Conservation (phyloP, 345 rosid genomes). For the Nephelium lappaceum region DNA sequence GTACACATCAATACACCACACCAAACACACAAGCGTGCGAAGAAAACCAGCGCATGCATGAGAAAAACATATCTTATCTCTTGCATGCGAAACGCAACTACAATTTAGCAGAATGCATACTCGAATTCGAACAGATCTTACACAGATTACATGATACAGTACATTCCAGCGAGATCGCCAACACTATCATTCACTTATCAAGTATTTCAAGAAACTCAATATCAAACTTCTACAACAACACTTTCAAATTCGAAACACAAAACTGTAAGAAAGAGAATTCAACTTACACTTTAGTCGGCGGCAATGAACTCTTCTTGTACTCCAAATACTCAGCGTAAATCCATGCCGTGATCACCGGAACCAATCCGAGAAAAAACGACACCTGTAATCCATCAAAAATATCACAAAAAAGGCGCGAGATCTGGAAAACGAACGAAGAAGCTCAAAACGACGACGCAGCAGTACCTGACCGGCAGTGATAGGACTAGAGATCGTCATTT, state of each 20-base stretch:
- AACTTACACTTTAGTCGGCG: constrained; percentile 69
- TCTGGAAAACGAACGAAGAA: background rate
- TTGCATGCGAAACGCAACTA: too few species aligned
- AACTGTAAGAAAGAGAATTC: background rate
- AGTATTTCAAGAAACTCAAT: background rate
- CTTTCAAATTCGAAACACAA: background rate
- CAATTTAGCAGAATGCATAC: background rate
- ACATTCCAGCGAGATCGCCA: too few species aligned
- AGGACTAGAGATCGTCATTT: constrained; percentile 54
- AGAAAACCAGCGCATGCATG: too few species aligned
- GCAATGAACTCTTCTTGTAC: constrained; percentile 48
- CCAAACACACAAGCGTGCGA: too few species aligned
- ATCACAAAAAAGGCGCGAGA: background rate
- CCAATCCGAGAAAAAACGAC: constrained; percentile 70
- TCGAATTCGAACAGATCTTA: background rate
- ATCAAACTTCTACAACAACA: background rate
- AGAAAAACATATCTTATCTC: too few species aligned
- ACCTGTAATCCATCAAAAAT: constrained; percentile 46
- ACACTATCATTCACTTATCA: background rate
- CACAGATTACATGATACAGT: background rate
- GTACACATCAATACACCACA: too few species aligned
- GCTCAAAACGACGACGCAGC: background rate
- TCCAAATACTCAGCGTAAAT: constrained; percentile 81
- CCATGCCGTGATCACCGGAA: constrained; percentile 74
- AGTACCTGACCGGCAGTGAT: constrained; percentile 78